phyloP scores from a whole-genome alignment of 768 basidiomycete genomes.

The Rhodotorula taiwanensis region DNA sequence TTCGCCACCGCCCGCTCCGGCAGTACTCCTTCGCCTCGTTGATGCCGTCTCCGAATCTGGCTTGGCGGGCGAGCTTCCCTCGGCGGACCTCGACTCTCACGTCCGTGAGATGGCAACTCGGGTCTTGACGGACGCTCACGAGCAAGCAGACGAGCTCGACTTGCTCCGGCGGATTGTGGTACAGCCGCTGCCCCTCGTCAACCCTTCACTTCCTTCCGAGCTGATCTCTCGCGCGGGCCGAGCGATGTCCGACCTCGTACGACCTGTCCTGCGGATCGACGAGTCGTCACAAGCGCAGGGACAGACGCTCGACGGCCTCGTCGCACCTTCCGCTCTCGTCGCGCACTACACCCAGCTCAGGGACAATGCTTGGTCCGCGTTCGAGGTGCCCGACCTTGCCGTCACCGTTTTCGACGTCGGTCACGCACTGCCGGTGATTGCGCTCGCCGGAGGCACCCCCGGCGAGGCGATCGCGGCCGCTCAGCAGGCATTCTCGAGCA shows the following conservation, averaged over 20 bases:
- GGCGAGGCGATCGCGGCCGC: constrained; percentile 20
- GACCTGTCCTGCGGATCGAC: too few relatives aligned
- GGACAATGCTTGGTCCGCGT: background rate
- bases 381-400: background rate
- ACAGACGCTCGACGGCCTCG: constrained; percentile 8
- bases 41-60: background rate
- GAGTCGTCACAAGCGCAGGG: background rate
- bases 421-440: constrained; percentile 4
- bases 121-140: background rate
- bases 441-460: background rate
- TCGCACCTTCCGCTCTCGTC: constrained; percentile 4
- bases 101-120: constrained; percentile 2
- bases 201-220: background rate
- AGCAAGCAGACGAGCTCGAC: constrained; percentile 3
- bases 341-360: background rate
- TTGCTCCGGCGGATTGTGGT: constrained; percentile 18
- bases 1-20: background rate
- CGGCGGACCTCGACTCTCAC: constrained; percentile 16
- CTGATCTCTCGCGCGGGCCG: constrained; percentile 5
- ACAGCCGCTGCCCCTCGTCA: constrained; percentile 24
- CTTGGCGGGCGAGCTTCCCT: constrained; percentile 2
- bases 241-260: background rate
- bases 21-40: constrained; percentile 10
- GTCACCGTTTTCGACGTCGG: constrained; percentile 11
- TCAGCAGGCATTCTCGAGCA: constrained; percentile 5